phyloP scores from a whole-genome alignment of 176 grass and related monocot genomes.

The sorghum (Sorghum bicolor) region DNA sequence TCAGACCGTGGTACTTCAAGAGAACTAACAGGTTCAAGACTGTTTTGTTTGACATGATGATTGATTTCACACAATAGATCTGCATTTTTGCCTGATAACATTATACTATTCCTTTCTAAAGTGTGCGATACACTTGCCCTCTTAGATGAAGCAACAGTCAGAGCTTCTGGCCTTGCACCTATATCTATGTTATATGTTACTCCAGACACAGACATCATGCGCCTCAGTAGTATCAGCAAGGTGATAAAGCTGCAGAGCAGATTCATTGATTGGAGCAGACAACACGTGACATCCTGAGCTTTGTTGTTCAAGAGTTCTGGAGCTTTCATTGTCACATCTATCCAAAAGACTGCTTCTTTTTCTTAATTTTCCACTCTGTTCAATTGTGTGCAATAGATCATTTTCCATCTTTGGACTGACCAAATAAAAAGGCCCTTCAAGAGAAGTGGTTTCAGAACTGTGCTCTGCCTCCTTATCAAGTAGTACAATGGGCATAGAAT shows the following conservation, averaged over 20 bases:
- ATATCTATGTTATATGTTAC: neutral
- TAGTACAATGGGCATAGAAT: neutral
- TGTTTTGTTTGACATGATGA: neutral
- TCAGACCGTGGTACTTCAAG: neutral
- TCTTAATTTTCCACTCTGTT: neutral
- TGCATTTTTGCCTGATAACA: neutral
- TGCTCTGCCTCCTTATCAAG: too few relatives aligned
- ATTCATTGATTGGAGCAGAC: neutral
- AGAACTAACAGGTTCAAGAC: too few relatives aligned
- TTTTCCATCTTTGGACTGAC: neutral
- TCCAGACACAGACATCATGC: neutral
- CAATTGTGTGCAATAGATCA: neutral
- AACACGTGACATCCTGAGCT: conserved; percentile 10
- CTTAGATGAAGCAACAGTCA: neutral
- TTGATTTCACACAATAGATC: neutral
- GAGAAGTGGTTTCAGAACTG: neutral
- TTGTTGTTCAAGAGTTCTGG: conserved; percentile 10
- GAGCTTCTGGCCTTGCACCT: too few relatives aligned
- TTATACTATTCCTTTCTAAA: neutral
- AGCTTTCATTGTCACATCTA: neutral
- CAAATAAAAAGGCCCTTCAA: neutral
- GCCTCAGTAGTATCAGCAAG: conserved; percentile 15
- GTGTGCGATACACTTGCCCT: neutral
- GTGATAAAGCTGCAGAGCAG: neutral
- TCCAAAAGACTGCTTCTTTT: neutral